Base-by-base conservation (phyloP, 257 asterid genomes). In the Solanum tarijense region DNA sequence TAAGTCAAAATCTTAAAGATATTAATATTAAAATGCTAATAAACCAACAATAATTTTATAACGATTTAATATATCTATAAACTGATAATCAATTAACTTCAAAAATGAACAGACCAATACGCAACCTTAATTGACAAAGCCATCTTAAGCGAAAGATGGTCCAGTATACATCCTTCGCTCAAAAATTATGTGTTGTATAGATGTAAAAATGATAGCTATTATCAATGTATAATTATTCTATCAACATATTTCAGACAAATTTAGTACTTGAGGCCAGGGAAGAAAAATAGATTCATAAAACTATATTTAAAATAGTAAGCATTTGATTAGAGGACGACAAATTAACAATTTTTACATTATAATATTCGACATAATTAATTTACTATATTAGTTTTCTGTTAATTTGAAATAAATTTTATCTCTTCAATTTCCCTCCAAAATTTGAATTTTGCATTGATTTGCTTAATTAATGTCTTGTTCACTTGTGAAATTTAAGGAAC, bases 401-500 rank as follows among this genome's bases (percentile, higher is more conserved):
- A 12, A 29, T 27, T 68, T 68, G 36, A 68, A 29, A 27, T 3
- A 68, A 5, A 68, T 27, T 66, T 68, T 27, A 18, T 68, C 21
- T 27, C 36, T 27, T 68, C 36, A 68, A 68, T 0, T 27, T 68
- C 75, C 75, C 75, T 13, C 75, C 75, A 29, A 68, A 13, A 68
- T 68, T 68, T 68, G 75, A 68, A 68, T 71, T 69, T 71, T 71
- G 78, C 66, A 84, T 72, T 88, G 89, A 58, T 85, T 43, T 55
- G 27, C 12, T 35, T 58, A 90, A 86, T 82, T 25, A 55, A 32
- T 87, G 69, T 83, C 71, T 58, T 41, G 82, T 38, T 84, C 88
- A 43, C 88, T 72, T 86, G 20, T 55, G 83, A 52, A 58, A 34
- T 68, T 87, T 87, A 1, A 75, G 68, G 25, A 38, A 14, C 21